phyloP scores from a whole-genome alignment of 169 alveolate genomes.

The Cyclospora cayetanensis region DNA sequence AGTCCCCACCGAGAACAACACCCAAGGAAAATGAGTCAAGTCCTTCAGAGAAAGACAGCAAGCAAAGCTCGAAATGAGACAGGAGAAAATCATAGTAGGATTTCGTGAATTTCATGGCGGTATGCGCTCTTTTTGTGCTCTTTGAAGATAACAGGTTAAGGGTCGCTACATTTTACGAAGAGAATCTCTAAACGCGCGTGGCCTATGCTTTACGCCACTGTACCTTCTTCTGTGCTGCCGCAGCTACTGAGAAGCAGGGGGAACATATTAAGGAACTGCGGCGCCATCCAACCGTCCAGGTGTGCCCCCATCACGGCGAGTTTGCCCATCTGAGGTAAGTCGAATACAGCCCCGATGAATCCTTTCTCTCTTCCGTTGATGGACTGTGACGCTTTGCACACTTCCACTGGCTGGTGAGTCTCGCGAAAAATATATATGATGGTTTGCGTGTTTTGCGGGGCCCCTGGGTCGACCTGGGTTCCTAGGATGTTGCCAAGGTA shows the following conservation, averaged over 20 bases:
- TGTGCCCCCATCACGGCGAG: constrained; percentile 31
- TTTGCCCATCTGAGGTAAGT: not conserved
- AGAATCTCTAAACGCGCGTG: too few relatives aligned
- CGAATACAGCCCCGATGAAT: not conserved
- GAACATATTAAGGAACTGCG: not conserved
- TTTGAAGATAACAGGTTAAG: too few relatives aligned
- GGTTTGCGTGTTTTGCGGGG: not conserved
- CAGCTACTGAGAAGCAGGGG: not conserved
- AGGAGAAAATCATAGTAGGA: too few relatives aligned
- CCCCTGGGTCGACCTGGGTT: not conserved
- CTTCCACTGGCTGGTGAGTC: not conserved
- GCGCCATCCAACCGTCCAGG: constrained; percentile 27
- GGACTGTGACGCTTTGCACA: constrained; percentile 4
- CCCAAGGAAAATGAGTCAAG: too few relatives aligned
- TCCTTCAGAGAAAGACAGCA: too few relatives aligned
- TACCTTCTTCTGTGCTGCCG: not conserved
- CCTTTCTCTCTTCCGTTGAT: constrained; percentile 18
- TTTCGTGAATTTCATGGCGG: too few relatives aligned
- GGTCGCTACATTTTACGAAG: too few relatives aligned
- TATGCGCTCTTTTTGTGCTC: too few relatives aligned
- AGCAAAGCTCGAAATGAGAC: too few relatives aligned
- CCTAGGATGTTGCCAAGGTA: constrained; percentile 11
- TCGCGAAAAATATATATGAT: not conserved
- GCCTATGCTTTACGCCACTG: too few relatives aligned
- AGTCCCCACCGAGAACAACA: too few relatives aligned